Conservation (phyloP, 805 yeast species). For the Phaffomyces opuntiae region DNA sequence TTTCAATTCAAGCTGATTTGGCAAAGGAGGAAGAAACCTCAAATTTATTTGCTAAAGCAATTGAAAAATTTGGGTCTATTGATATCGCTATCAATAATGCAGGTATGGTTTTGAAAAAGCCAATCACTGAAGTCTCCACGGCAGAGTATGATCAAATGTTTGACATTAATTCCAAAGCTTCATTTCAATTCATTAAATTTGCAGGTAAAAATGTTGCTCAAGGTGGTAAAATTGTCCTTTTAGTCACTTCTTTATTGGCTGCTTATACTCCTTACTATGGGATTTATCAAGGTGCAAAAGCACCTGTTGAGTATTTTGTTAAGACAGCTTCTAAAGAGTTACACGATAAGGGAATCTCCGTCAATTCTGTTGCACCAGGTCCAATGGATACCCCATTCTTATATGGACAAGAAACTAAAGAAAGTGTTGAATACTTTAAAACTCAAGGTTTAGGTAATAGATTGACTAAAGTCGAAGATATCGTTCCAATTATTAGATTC, state of each 20-base stretch:
- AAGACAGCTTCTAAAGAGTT: slow-evolving; percentile 52
- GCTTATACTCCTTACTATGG: slow-evolving; percentile 53
- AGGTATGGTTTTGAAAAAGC: slow-evolving; percentile 61
- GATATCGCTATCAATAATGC: slow-evolving; percentile 65
- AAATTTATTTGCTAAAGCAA: slow-evolving; percentile 40
- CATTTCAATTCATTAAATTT: slow-evolving; percentile 53
- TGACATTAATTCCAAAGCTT: slow-evolving; percentile 47
- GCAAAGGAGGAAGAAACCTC: slow-evolving; percentile 33
- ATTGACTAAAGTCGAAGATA: slow-evolving; percentile 52
- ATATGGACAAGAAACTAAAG: slow-evolving; percentile 51
- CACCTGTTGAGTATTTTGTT: slow-evolving; percentile 46
- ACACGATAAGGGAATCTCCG: slow-evolving; percentile 37
- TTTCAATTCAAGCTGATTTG: slow-evolving; percentile 18
- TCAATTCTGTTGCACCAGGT: slow-evolving; percentile 56
- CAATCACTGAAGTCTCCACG: slow-evolving; percentile 43
- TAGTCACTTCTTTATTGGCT: slow-evolving; percentile 60
- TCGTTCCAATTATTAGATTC: slow-evolving; percentile 56
- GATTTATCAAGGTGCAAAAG: slow-evolving; percentile 50
- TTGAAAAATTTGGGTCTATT: slow-evolving; percentile 38
- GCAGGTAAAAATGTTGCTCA: slow-evolving; percentile 45
- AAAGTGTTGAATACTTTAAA: slow-evolving; percentile 48
- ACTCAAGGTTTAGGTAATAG: slow-evolving; percentile 40
- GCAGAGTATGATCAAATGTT: slow-evolving; percentile 51
- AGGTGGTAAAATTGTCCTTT: slow-evolving; percentile 46
- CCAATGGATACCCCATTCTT: slow-evolving; percentile 65